Base-by-base conservation (phyloP, 495 filamentous ascomycete species). In the Achaetomiella virescens region DNA sequence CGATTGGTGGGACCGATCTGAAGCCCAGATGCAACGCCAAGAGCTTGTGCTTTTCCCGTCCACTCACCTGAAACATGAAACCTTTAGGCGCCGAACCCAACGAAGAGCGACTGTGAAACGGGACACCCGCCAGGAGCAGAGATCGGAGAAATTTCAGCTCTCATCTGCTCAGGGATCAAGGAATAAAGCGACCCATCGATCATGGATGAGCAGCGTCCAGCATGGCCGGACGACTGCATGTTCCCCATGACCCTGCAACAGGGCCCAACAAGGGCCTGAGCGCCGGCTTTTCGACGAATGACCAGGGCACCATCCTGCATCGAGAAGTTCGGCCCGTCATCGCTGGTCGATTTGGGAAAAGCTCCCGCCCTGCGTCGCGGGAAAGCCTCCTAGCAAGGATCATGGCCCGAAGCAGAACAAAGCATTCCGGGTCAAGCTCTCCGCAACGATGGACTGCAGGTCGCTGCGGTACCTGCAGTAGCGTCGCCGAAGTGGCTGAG, bases 381-480 rank as follows among this genome's bases (percentile, higher is more conserved):
- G 57, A 50, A 49, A 38, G 0, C 41, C 48, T 8, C 24, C 53
- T 52, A 2, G 35, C 38, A 48, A 27, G 41, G 40, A 6, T 25
- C n/a, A n/a, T n/a, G n/a, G n/a, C n/a, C n/a, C 43, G 52, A 48
- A 15, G 18, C 36, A 11, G 48, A 46, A 44, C 46, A 58, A 31
- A 49, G 48, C 45, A 43, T 31, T 45, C 40, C 10, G 37, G 49
- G n/a, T 31, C 14, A 38, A 25, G 35, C 40, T 47, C 31, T n/a
- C 29, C 31, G 25, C 35, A 43, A 24, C 36, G 31, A 44, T n/a
- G 35, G 41, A 35, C 43, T 14, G 46, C 18, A 36, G 46, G 22
- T 36, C 44, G 44, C 47, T 52, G 35, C 41, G 27, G 60, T 59
- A 59, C 60, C 60, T 62, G 56, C 60, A 62, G 60, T 62, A 62